Conservation (phyloP, 768 basidiomycete species). For the Gyrodon lividus region DNA sequence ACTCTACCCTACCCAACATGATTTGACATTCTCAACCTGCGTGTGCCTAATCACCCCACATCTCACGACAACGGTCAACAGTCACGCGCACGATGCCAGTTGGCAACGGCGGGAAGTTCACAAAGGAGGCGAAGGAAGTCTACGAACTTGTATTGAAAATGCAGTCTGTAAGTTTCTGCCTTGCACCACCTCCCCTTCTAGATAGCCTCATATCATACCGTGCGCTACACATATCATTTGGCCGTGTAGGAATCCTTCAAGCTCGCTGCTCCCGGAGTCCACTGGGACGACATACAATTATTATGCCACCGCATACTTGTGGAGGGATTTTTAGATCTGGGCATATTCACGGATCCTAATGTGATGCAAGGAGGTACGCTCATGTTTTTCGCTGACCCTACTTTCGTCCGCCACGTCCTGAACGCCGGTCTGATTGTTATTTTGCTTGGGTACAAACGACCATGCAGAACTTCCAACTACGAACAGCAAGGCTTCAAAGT, state of each 20-base stretch:
- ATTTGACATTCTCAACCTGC: too few relatives aligned
- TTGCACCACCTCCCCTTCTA: neutral
- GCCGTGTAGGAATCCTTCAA: slow-evolving; percentile 64
- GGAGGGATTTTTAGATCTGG: slow-evolving; percentile 75
- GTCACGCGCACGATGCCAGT: slow-evolving; percentile 83
- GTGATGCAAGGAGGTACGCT: slow-evolving; percentile 18
- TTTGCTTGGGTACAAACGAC: neutral
- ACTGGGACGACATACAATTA: slow-evolving; percentile 89
- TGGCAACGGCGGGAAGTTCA: slow-evolving; percentile 92
- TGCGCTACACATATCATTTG: neutral
- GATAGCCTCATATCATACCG: neutral
- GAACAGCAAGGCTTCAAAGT: slow-evolving; percentile 2
- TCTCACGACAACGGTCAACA: slow-evolving; percentile 45
- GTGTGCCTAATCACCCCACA: neutral
- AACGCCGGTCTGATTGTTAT: slow-evolving; percentile 7
- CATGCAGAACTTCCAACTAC: neutral
- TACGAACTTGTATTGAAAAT: slow-evolving; percentile 88
- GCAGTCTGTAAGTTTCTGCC: slow-evolving; percentile 63
- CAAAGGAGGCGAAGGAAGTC: slow-evolving; percentile 74
- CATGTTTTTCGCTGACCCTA: neutral
- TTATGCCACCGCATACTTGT: slow-evolving; percentile 83
- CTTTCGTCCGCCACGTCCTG: neutral
- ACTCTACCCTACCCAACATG: too few relatives aligned
- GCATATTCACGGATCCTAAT: slow-evolving; percentile 78
- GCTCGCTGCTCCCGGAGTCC: slow-evolving; percentile 68